These are phyloP conservation scores for Hypholoma sublateritium DNA, from an alignment of 768 basidiomycete species.

Conservation along the genomic window DNA sequence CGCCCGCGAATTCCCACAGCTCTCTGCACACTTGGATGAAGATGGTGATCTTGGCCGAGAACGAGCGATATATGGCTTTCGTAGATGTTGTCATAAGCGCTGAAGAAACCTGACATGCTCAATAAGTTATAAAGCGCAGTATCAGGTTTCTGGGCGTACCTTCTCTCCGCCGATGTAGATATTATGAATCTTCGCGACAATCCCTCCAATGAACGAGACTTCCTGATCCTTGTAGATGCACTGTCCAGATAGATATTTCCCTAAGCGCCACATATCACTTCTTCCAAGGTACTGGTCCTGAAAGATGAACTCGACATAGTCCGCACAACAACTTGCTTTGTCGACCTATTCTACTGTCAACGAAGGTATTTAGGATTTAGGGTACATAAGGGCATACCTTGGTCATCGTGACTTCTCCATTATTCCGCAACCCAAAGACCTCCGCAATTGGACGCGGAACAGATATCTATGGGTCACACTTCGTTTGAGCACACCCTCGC, in stretches of 20 bases:
- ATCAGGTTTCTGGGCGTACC: constrained; percentile 35
- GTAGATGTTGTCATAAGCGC: constrained; percentile 81
- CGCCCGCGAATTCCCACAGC: constrained; percentile 95
- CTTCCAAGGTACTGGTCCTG: constrained; percentile 95
- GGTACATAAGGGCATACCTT: constrained; percentile 42
- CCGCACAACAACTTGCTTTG: constrained; percentile 57
- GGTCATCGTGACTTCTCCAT: constrained; percentile 67
- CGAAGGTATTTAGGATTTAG: not conserved
- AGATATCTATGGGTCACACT: constrained; percentile 54
- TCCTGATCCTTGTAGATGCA: constrained; percentile 86
- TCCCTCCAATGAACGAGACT: constrained; percentile 79
- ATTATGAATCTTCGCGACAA: constrained; percentile 77
- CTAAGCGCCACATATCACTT: constrained; percentile 95
- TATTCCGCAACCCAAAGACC: constrained; percentile 67
- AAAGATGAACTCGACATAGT: constrained; percentile 88
- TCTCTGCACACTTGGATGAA: constrained; percentile 97
- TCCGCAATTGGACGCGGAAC: constrained; percentile 74
- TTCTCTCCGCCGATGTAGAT: constrained; percentile 73
- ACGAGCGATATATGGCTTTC: constrained; percentile 84
- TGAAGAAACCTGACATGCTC: constrained; percentile 63
- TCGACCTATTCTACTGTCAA: constrained; percentile 55
- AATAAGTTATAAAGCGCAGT: not conserved
- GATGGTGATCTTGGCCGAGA: constrained; percentile 89
- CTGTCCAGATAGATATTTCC: constrained; percentile 75
- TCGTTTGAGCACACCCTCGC: not conserved